phyloP scores from a whole-genome alignment of 305 asterid genomes.

The Stenogyne calaminthoides region DNA sequence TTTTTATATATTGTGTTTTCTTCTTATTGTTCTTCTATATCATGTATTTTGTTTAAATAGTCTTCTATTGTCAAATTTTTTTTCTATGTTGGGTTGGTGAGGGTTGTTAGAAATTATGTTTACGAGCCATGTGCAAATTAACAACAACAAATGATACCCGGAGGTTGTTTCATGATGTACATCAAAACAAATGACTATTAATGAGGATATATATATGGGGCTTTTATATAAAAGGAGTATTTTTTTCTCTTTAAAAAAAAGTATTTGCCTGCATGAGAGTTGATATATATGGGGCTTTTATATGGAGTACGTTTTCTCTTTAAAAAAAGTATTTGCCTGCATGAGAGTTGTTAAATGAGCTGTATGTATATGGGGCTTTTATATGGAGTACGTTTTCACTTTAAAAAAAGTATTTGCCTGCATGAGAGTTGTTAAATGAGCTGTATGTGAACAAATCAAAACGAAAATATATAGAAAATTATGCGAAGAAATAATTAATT shows the following conservation, averaged over 20 bases:
- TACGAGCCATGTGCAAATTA: background rate
- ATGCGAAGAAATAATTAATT: background rate
- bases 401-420: background rate
- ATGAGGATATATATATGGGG: too few relatives aligned
- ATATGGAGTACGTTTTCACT: too few relatives aligned
- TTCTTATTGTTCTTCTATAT: background rate
- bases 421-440: background rate
- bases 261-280: too few relatives aligned
- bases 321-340: too few relatives aligned
- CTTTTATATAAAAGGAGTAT: background rate
- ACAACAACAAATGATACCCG: background rate
- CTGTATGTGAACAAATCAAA: too few relatives aligned
- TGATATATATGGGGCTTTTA: too few relatives aligned
- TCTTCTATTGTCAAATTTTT: background rate
- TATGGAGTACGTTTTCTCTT: background rate
- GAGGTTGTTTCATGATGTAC: background rate
- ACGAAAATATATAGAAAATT: background rate
- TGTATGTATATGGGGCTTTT: too few relatives aligned
- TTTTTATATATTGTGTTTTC: background rate
- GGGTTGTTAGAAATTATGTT: background rate
- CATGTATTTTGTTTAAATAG: background rate
- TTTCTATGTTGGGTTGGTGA: background rate
- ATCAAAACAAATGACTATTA: too few relatives aligned
- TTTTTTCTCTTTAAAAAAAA: too few relatives aligned
- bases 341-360: background rate